Evolutionary conservation across 768 basidiomycete genomes (phyloP), one percentile per base, ranked within the genome.

Genomic region (Leccinum uliginosum): DNA sequence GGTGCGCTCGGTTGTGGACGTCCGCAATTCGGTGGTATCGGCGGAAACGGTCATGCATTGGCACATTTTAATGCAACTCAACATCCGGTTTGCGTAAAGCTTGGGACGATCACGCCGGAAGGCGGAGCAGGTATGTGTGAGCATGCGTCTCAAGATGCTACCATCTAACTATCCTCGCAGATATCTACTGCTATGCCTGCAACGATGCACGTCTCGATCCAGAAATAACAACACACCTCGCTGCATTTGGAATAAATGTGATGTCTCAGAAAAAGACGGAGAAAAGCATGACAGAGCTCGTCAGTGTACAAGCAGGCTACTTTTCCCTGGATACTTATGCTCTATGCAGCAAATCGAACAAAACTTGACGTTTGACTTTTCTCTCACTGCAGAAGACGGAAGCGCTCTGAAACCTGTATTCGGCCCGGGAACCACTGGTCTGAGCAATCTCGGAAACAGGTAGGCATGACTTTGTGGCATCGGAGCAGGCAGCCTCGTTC

Each of bases 101-200:
- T 98, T 0, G 97, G 97, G 0, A 98, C 96, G 0, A 97, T 99
- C 61, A 95, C 95, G 1, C 91, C 97, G 0, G 95, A 98, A 66
- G 96, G 96, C 3, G 82, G 77, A 1, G 96, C 91, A 55, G 93
- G 93, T 91, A 51, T 27, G 84, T 71, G 8, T 6, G 6, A 11
- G 21, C 34, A 15, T n/a, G 1, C 53, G 17, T 48, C 46, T 52
- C 0, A 15, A n/a, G 8, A 43, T 6, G 7, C 12, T 27, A 5
- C n/a, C 30, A 4, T 26, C 34, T 35, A 4, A 51, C 0, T 3
- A 1, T 12, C 1, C 1, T 19, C 29, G 0, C 35, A 91, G 96
- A 98, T 65, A 83, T 98, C 34, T 95, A 95, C 69, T 99, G 97
- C 70, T 98, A 99, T 67, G 69, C 77, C 0, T 98, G 96, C 69